A percentile compares a stretch with the other conserved stretches of the same genome.
These are phyloP conservation scores for Rosa persica DNA, from an alignment of 306 rosid genomes.

Conservation along the genomic window DNA sequence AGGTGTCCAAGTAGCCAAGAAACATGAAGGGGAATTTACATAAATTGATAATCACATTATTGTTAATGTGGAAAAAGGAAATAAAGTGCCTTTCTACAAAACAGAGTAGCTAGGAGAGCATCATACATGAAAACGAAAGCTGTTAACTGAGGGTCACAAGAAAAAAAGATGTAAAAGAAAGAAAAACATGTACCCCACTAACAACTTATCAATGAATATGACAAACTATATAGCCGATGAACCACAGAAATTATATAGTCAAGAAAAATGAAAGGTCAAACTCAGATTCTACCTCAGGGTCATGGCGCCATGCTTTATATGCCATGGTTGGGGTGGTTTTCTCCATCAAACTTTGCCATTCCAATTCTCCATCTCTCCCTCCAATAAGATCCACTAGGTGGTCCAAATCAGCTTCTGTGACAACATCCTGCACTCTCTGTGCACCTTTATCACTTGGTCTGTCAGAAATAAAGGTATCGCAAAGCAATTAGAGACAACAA, in stretches of 20 bases:
- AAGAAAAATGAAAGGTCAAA: slow-evolving; percentile 17
- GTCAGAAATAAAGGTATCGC: slow-evolving; percentile 20
- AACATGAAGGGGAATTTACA: neutral
- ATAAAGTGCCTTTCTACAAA: neutral
- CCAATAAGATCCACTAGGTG: slow-evolving; percentile 74
- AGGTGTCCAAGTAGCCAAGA: neutral
- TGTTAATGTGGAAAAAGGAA: neutral
- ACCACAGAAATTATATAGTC: slow-evolving; percentile 11
- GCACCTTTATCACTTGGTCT: slow-evolving; percentile 41
- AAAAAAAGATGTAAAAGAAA: neutral
- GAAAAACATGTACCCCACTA: neutral
- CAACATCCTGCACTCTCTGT: slow-evolving; percentile 50
- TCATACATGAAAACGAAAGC: neutral
- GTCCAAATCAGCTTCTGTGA: slow-evolving; percentile 73
- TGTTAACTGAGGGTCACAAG: neutral
- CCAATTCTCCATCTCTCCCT: slow-evolving; percentile 70
- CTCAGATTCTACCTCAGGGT: slow-evolving; percentile 69
- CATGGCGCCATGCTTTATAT: slow-evolving; percentile 96
- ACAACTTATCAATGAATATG: neutral
- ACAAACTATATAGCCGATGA: slow-evolving; percentile 13
- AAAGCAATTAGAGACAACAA: slow-evolving; percentile 25
- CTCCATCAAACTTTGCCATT: slow-evolving; percentile 91
- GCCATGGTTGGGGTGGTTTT: slow-evolving; percentile 71
- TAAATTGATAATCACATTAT: neutral
- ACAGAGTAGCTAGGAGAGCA: slow-evolving; percentile 1